Evolutionary conservation across 148 eudicot species (phyloP).

Genomic region (Vaccinium macrocarpon): DNA sequence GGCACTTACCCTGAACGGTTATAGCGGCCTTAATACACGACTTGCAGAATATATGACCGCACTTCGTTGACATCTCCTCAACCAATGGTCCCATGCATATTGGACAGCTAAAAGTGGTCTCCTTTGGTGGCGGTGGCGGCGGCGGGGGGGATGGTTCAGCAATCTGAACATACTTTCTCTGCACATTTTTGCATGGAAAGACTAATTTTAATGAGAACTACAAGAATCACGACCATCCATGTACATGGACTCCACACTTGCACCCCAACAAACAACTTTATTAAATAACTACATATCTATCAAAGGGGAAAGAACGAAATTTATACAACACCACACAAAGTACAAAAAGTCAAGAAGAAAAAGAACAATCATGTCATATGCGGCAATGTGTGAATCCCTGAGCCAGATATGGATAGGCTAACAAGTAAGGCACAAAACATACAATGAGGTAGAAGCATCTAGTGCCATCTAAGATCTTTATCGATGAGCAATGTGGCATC

Average conservation of each 20-base stretch:
- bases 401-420: background rate
- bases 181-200: conserved; percentile 16
- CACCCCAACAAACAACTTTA: background rate
- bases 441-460: background rate
- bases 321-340: background rate
- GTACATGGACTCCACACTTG: background rate
- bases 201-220: conserved; percentile 7
- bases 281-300: background rate
- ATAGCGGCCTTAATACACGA: conserved; percentile 65
- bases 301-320: background rate
- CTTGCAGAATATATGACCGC: conserved; percentile 96
- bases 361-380: background rate
- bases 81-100: conserved; percentile 78
- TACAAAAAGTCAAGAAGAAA: background rate
- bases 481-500: background rate
- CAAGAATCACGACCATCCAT: background rate
- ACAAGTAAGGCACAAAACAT: background rate
- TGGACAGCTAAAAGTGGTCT: conserved; percentile 81
- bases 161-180: conserved; percentile 27
- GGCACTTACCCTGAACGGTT: conserved; percentile 72
- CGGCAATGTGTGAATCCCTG: background rate
- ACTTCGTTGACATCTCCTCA: conserved; percentile 83
- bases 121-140: conserved; percentile 58
- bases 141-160: conserved; percentile 24
- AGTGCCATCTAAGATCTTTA: background rate